phyloP scores from a whole-genome alignment of 2,329 filamentous ascomycete genomes.

The Lizonia empirigonia region DNA sequence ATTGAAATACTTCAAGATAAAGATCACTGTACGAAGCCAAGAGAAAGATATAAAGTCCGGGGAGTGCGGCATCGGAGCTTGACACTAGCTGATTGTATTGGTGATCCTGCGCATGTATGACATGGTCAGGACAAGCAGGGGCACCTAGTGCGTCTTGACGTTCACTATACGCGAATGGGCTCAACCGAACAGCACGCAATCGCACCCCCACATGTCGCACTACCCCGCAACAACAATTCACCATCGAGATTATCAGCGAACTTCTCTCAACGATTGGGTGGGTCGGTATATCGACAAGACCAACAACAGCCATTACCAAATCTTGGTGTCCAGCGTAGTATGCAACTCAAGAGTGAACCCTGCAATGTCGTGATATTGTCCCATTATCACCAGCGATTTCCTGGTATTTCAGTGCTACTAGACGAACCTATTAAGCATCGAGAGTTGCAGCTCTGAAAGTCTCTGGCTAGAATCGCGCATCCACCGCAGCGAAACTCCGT shows the following conservation, averaged over 20 bases:
- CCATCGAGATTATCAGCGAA: neutral
- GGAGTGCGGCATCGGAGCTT: neutral
- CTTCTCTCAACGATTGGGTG: neutral
- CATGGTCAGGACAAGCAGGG: neutral
- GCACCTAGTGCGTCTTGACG: neutral
- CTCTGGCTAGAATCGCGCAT: neutral
- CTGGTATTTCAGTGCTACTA: too few species aligned
- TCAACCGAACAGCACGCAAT: slow-evolving; percentile 12
- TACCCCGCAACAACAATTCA: slow-evolving; percentile 8
- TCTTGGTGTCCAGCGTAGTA: neutral
- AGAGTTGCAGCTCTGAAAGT: neutral
- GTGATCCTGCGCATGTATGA: neutral
- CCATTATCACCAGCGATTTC: neutral
- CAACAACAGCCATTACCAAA: slow-evolving; percentile 3
- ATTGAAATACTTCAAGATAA: too few species aligned
- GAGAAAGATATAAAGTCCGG: too few species aligned
- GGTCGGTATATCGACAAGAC: neutral
- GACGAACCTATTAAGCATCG: neutral
- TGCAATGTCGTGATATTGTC: slow-evolving; percentile 11
- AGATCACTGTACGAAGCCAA: too few species aligned
- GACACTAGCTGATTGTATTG: neutral
- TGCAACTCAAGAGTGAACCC: slow-evolving; percentile 1
- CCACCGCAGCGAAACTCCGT: too few species aligned
- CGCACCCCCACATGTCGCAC: slow-evolving; percentile 12
- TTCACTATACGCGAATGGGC: neutral